Percentiles rank a stretch among this genome's conserved stretches.
Evolutionary conservation across 805 yeast genomes (phyloP).

Genomic region (Zygoascus bituminiphila): DNA sequence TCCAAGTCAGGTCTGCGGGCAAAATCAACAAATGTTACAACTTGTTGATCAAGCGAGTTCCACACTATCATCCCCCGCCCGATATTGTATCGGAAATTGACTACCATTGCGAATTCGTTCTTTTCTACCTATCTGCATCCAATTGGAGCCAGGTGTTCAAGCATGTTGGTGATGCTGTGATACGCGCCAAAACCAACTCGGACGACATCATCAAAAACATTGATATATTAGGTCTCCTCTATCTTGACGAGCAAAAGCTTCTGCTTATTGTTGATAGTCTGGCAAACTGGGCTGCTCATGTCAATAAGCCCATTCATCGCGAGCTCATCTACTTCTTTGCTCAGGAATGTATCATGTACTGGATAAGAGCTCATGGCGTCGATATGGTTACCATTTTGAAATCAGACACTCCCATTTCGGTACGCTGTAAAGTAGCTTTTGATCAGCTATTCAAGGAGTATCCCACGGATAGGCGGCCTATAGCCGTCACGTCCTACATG

Average conservation of each 20-base stretch:
- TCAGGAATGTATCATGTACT: constrained; percentile 38
- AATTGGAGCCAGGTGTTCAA: constrained; percentile 37
- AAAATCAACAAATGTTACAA: constrained; percentile 6
- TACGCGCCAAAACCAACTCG: not conserved
- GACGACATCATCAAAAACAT: constrained; percentile 30
- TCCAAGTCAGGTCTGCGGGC: constrained; percentile 11
- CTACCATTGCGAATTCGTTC: constrained; percentile 28
- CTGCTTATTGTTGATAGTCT: constrained; percentile 34
- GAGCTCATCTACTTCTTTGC: constrained; percentile 39
- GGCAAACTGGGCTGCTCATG: constrained; percentile 29
- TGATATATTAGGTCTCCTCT: constrained; percentile 40
- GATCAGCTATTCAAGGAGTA: constrained; percentile 10
- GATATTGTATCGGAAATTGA: constrained; percentile 11
- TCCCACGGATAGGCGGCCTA: constrained; percentile 9
- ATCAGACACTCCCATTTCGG: constrained; percentile 7
- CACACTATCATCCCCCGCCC: constrained; percentile 1
- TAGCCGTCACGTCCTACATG: constrained; percentile 11
- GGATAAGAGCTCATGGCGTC: constrained; percentile 43
- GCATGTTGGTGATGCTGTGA: not conserved
- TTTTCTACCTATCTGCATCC: constrained; percentile 43
- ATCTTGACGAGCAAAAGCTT: constrained; percentile 33
- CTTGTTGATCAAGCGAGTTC: not conserved
- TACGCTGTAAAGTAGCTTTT: constrained; percentile 10
- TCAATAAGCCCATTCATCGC: constrained; percentile 40
- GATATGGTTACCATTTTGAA: constrained; percentile 28